Evolutionary conservation across 2,329 filamentous ascomycete genomes (phyloP), one percentile per base, ranked within the genome.

Genomic region (Colletotrichum gigasporum): DNA sequence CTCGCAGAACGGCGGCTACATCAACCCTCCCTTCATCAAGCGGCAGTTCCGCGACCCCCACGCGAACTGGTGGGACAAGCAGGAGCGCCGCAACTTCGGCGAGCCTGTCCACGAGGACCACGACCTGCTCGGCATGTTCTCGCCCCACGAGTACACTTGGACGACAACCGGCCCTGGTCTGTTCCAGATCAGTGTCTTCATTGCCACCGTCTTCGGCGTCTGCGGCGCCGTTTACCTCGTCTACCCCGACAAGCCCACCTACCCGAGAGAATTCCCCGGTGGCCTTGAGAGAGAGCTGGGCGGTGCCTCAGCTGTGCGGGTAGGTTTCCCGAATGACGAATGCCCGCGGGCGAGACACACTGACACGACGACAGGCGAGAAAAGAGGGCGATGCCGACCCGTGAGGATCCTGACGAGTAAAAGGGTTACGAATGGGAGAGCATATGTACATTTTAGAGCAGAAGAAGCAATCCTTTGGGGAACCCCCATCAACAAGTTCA

Each of bases 51-150:
- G 96, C 76, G 96, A 98, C 79, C 96, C 96, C 34, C 88, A 98
- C 77, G 95, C 80, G 75, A 90, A 93, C 75, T 99, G 94, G 93
- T 98, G 94, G 93, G 95, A 99, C 81, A 91, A 94, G 79, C 96
- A 99, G 82, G 96, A 98, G 80, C 90, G 94, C 76, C 89, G 96
- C 74, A 98, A 99, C 85, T 98, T 92, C 77, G 94, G 94, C 79
- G 96, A 99, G 80, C 93, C 95, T 11, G 89, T 97, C 54, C 95
- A 99, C 79, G 96, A 99, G 80, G 96, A 99, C 79, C 91, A 97
- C 79, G 96, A 99, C 77, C 86, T 94, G 62, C 85, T 98, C 62
- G 94, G 94, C 71, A 91, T 97, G 69, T 95, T 99, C 80, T 91
- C 92, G 52, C 89, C 93, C 2, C 90, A 96, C 77, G 90, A 94